Evolutionary conservation across 345 rosid genomes (phyloP).

Genomic region (Salix suchowensis): DNA sequence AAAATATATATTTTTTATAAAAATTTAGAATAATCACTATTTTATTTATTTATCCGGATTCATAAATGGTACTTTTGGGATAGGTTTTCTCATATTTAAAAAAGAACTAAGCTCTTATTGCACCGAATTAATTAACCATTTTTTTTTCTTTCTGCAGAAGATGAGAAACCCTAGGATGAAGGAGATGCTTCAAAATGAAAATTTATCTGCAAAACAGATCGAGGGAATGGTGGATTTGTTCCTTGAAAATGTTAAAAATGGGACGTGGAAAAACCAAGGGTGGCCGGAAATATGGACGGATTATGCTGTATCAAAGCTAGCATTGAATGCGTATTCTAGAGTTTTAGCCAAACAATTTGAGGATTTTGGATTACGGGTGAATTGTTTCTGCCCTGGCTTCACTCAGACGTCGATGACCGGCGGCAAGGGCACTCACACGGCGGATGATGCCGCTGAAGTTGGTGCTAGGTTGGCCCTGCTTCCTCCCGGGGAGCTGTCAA

Average conservation of each 20-base stretch:
- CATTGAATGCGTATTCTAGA: conserved; percentile 67
- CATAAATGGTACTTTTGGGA: too few species aligned
- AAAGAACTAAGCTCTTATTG: background rate
- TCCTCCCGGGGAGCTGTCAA: conserved; percentile 41
- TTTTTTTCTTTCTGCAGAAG: conserved; percentile 45
- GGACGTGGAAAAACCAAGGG: conserved; percentile 62
- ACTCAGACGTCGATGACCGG: conserved; percentile 77
- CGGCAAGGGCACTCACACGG: conserved; percentile 64
- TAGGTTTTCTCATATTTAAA: too few species aligned
- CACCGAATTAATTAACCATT: background rate
- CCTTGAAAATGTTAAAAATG: conserved; percentile 45
- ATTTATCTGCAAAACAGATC: conserved; percentile 42
- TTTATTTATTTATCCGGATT: too few species aligned
- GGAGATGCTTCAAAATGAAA: conserved; percentile 38
- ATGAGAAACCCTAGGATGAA: conserved; percentile 48
- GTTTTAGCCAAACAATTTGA: conserved; percentile 45
- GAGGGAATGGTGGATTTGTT: conserved; percentile 41
- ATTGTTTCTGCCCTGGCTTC: conserved; percentile 83
- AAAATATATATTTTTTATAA: accelerated
- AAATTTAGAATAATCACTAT: accelerated
- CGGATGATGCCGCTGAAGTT: conserved; percentile 47
- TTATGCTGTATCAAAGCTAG: conserved; percentile 81
- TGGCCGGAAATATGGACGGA: conserved; percentile 87
- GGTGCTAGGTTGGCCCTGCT: conserved; percentile 47
- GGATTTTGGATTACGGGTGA: conserved; percentile 42